phyloP scores from a whole-genome alignment of 179 eudicot genomes.

The Nepenthes alata region DNA sequence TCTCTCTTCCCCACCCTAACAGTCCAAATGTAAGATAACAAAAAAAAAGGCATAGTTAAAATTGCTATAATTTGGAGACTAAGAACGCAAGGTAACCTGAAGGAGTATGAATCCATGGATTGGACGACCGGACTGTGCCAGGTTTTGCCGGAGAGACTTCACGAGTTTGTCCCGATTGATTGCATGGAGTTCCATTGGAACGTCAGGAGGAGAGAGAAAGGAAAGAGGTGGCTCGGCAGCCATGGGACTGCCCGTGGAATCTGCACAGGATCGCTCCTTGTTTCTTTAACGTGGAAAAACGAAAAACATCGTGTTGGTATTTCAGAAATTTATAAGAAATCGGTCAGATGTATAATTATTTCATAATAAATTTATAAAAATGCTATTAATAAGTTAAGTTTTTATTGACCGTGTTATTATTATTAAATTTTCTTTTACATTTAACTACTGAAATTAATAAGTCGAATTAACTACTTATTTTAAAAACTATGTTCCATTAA shows the following conservation, averaged over 20 bases:
- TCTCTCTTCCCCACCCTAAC: constrained; percentile 82
- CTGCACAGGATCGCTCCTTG: too few relatives aligned
- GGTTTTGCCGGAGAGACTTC: constrained; percentile 45
- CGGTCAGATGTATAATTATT: too few relatives aligned
- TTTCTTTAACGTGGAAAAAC: too few relatives aligned
- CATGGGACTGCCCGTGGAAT: constrained; percentile 11
- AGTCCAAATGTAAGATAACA: constrained; percentile 2
- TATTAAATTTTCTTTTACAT: too few relatives aligned
- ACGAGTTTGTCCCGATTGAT: constrained; percentile 51
- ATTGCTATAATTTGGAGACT: not conserved
- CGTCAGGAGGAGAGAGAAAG: constrained; percentile 45
- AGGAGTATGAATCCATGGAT: constrained; percentile 59
- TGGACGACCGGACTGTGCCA: constrained; percentile 39
- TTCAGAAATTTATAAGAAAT: too few relatives aligned
- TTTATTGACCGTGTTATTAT: too few relatives aligned
- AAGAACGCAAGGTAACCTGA: constrained; percentile 32
- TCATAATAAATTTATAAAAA: too few relatives aligned
- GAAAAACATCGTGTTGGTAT: too few relatives aligned
- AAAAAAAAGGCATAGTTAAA: not conserved
- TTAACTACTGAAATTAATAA: too few relatives aligned
- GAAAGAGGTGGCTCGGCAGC: constrained; percentile 18
- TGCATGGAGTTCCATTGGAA: constrained; percentile 57
- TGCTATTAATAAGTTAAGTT: too few relatives aligned
- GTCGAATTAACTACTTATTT: too few relatives aligned
- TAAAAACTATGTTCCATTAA: too few relatives aligned